Conservation (phyloP, 2,329 filamentous ascomycete species). For the Geosmithia morbida region DNA sequence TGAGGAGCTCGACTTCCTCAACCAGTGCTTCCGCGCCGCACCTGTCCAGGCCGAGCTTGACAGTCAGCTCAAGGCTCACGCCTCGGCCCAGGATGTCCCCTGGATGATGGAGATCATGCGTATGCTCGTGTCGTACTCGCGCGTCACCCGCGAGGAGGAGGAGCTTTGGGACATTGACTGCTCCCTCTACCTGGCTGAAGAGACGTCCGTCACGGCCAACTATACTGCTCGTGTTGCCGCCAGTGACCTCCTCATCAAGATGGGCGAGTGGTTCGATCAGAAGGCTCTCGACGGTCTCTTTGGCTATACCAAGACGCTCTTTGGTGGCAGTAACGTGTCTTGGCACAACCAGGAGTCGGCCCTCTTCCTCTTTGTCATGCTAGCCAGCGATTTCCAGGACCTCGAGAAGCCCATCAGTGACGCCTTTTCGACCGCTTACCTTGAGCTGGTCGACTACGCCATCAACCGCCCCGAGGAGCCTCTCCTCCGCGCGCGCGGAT, state of each 20-base stretch:
- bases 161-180: slow-evolving; percentile 94
- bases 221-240: slow-evolving; percentile 91
- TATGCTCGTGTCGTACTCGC: slow-evolving; percentile 70
- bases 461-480: slow-evolving; percentile 55
- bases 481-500: slow-evolving; percentile 75
- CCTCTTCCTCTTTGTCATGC: slow-evolving; percentile 72
- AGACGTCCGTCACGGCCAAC: slow-evolving; percentile 87
- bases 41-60: slow-evolving; percentile 85
- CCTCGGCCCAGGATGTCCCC: slow-evolving; percentile 46
- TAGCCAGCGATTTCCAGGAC: slow-evolving; percentile 73
- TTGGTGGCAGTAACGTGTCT: slow-evolving; percentile 32
- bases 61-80: slow-evolving; percentile 51
- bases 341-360: slow-evolving; percentile 64
- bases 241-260: slow-evolving; percentile 81
- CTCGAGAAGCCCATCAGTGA: slow-evolving; percentile 55
- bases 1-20: slow-evolving; percentile 90
- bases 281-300: slow-evolving; percentile 68
- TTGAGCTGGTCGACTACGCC: slow-evolving; percentile 67
- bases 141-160: slow-evolving; percentile 86
- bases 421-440: slow-evolving; percentile 57
- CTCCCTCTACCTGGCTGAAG: slow-evolving; percentile 88
- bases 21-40: slow-evolving; percentile 75
- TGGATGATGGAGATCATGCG: slow-evolving; percentile 87
- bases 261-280: slow-evolving; percentile 75
- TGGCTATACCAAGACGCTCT: slow-evolving; percentile 60